A percentile compares a stretch with the other conserved stretches of the same genome.
These are phyloP conservation scores for Syzygium malaccense DNA, from an alignment of 441 rosid genomes.

Conservation along the genomic window DNA sequence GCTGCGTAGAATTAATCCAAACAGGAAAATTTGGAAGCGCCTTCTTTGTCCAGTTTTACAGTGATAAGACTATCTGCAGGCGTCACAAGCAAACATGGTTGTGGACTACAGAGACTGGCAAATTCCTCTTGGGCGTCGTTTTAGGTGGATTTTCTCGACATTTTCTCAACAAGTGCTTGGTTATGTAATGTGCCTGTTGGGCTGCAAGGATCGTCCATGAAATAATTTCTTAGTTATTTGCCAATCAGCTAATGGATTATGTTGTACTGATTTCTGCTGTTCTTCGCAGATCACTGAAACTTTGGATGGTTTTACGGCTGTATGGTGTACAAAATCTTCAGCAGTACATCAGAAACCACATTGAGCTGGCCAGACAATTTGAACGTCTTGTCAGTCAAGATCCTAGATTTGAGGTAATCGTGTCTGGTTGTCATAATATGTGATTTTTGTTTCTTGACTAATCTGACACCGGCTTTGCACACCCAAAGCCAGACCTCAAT, in stretches of 20 bases:
- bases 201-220: neutral
- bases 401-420: constrained; percentile 70
- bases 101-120: constrained; percentile 94
- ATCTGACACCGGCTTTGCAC: neutral
- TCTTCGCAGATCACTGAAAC: constrained; percentile 53
- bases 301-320: constrained; percentile 81
- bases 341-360: constrained; percentile 68
- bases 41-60: neutral
- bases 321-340: constrained; percentile 72
- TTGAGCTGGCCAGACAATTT: constrained; percentile 57
- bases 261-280: neutral
- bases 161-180: constrained; percentile 1
- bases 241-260: neutral
- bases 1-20: neutral
- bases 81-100: constrained; percentile 50
- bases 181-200: neutral
- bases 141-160: constrained; percentile 40
- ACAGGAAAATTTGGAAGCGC: neutral
- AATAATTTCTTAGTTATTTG: neutral
- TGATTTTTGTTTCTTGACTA: neutral
- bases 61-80: constrained; percentile 29
- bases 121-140: constrained; percentile 83
- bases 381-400: constrained; percentile 58
- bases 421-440: neutral
- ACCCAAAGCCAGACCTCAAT: neutral